Base-by-base conservation (phyloP, 345 rosid species). In the Bruguiera parviflora region DNA sequence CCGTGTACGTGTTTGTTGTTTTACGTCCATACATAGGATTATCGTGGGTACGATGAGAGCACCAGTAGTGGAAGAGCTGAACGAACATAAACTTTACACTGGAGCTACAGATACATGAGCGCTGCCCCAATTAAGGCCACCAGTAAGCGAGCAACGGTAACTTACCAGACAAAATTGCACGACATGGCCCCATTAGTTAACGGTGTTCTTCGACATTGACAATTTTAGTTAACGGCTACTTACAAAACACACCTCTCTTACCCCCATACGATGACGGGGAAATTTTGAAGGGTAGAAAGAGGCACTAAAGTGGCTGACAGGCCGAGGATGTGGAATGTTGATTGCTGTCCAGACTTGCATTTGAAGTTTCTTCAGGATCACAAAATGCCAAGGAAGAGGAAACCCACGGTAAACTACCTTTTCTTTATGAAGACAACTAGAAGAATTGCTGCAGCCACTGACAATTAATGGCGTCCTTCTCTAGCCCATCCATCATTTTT, bases 381-480 rank as follows among this genome's bases (percentile, higher is more conserved):
- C 53, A 37, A 57, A 56, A 57, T 3, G 19, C 56, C 32, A 46
- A 24, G 55, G 27, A 59, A 28, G n/a, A 43, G 20, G 28, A 60
- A 49, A 9, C 49, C 49, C 18, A 43, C 16, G 18, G 49, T 43
- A 43, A 43, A 43, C 49, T 43, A 43, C 49, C 18, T 43, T 11
- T 43, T 43, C 49, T 43, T 43, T 0, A 43, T 4, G 49, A 43
- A 43, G 49, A 43, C 29, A 64, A 39, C 84, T 83, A 84, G 20
- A 92, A 66, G 83, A 94, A 86, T 63, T 79, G 97, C 83, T 72
- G 79, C 65, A 90, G 96, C 99, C 99, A 92, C 43, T 58, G 32
- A 70, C 82, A 77, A 73, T 82, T 71, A 18, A 24, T 81, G 18
- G 94, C 86, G 71, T 92, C 96, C 79, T 83, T 95, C 84, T 90